Evolutionary conservation across 2,329 filamentous ascomycete genomes (phyloP).

Genomic region (Tetracladium maxilliforme): DNA sequence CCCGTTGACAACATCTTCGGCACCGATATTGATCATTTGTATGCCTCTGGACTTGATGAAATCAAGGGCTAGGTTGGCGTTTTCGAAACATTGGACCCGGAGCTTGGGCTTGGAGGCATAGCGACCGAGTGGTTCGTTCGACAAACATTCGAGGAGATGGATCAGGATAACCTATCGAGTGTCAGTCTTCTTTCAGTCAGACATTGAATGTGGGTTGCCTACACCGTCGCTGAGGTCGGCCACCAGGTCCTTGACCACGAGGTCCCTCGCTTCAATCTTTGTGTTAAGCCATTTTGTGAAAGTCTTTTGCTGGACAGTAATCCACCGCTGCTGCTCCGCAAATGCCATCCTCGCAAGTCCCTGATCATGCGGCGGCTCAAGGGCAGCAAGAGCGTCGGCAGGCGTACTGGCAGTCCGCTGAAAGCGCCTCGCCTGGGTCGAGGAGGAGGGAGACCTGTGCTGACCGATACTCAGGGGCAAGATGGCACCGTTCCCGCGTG

Average conservation of each 20-base stretch:
- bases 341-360: constrained; percentile 52
- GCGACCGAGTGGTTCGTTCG: constrained; percentile 83
- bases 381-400: not conserved
- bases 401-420: not conserved
- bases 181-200: constrained; percentile 7
- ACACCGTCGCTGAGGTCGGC: constrained; percentile 87
- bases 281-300: constrained; percentile 99
- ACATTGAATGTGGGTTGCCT: constrained; percentile 26
- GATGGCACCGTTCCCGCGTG: too few relatives aligned
- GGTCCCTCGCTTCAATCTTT: constrained; percentile 65
- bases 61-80: constrained; percentile 89
- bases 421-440: too few relatives aligned
- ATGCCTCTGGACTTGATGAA: constrained; percentile 86
- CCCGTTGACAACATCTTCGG: constrained; percentile 94
- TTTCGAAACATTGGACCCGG: constrained; percentile 93
- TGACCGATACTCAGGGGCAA: too few relatives aligned
- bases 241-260: constrained; percentile 79
- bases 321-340: constrained; percentile 51
- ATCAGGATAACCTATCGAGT: constrained; percentile 68
- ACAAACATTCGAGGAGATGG: constrained; percentile 92
- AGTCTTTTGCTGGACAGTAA: constrained; percentile 90
- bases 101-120: constrained; percentile 95
- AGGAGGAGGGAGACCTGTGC: too few relatives aligned
- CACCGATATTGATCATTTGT: constrained; percentile 96
- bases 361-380: constrained; percentile 7